Evolutionary conservation across 768 basidiomycete species (phyloP), one percentile per base, ranked within the genome.

Genomic region (Lactarius hengduanensis): DNA sequence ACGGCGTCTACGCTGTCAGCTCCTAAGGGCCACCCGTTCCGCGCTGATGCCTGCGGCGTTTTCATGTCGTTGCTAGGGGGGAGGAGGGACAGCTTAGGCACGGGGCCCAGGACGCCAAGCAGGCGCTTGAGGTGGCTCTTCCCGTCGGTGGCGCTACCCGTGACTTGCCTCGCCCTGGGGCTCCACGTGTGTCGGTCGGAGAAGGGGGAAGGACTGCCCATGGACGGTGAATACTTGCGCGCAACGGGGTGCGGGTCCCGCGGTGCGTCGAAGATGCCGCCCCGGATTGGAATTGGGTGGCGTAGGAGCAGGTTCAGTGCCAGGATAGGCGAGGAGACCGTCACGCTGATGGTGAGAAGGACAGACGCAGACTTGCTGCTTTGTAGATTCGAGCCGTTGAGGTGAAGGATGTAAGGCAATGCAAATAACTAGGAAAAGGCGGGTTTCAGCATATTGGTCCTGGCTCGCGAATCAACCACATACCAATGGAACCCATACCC

Each of bases 401-500:
- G 72, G 45, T 72, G 75, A 64, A 76, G 69, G 61, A 89, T 74
- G 77, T 89, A 91, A 69, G 90, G 89, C 50, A 89, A 76, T 55
- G 86, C 80, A 66, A 91, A 78, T 45, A 70, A 80, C 90, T 62
- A 1, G 70, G 58, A 13, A 32, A 32, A 64, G 26, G 61, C 30
- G 57, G 36, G 58, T 18, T 43, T 38, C 6, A 7, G 2, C 36
- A 30, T 38, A 34, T 58, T 22, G 55, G 28, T 36, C 32, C 32
- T 7, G 54, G 32, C 11, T 65, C 34, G 16, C 58, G 34, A 50
- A 28, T 64, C 43, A 38, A 53, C 63, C 7, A 40, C 89, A 74
- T 76, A 90, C 90, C 66, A 88, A 73, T 60, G 90, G 90, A 41
- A 88, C 73, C 86, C 87, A 89, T 68, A 91, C 86, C 45, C 80